Evolutionary conservation across 2,329 filamentous ascomycete genomes (phyloP).

Genomic region (Neonectria sp.): DNA sequence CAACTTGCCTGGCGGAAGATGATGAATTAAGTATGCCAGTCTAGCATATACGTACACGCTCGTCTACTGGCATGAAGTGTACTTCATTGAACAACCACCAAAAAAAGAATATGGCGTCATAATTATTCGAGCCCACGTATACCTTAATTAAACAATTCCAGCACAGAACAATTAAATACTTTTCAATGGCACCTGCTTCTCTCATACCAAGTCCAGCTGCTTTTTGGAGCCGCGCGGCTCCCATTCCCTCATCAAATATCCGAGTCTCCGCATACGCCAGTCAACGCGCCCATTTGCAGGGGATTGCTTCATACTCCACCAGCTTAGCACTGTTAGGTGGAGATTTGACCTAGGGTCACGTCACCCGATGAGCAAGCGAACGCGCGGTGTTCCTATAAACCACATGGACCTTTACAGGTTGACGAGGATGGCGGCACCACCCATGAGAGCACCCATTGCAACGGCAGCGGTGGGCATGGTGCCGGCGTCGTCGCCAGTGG

Average conservation of each 20-base stretch:
- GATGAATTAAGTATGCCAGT: too few species aligned
- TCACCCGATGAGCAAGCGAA: constrained; percentile 9
- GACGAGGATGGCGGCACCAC: constrained; percentile 24
- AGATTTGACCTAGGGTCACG: not conserved
- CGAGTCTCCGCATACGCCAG: not conserved
- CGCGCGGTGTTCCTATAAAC: constrained; percentile 12
- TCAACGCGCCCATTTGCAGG: constrained; percentile 4
- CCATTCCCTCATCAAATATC: not conserved
- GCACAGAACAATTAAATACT: too few species aligned
- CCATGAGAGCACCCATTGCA: constrained; percentile 27
- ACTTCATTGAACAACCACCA: too few species aligned
- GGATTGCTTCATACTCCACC: constrained; percentile 2
- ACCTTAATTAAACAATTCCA: too few species aligned
- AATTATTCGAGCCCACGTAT: too few species aligned
- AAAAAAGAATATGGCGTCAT: too few species aligned
- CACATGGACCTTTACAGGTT: constrained; percentile 18
- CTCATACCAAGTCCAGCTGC: not conserved
- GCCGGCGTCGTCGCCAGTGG: constrained; percentile 20
- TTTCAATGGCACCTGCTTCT: too few species aligned
- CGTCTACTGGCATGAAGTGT: too few species aligned
- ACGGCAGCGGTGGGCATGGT: constrained; percentile 25
- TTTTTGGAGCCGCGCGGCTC: not conserved
- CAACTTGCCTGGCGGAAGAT: too few species aligned
- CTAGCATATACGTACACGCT: too few species aligned
- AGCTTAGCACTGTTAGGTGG: not conserved